Conservation (phyloP, 257 asterid species). For the Capsicum chinense region DNA sequence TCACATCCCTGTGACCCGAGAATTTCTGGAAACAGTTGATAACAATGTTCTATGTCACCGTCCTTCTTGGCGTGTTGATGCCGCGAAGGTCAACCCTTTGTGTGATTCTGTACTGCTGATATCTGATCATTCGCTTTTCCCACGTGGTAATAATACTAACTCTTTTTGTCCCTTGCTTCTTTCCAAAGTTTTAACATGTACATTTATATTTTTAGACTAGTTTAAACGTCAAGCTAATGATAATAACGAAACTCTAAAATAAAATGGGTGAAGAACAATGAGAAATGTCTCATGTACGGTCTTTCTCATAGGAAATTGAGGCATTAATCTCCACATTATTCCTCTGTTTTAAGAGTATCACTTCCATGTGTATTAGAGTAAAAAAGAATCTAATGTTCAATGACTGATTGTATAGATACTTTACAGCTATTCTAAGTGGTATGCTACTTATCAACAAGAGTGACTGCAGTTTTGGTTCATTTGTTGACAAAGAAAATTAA, state of each 20-base stretch:
- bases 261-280: neutral
- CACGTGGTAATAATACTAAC: conserved; percentile 54
- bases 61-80: conserved; percentile 88
- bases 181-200: neutral
- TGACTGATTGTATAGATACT: neutral
- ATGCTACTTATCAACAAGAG: neutral
- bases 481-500: neutral
- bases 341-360: conserved; percentile 16
- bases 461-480: neutral
- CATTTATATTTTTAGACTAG: conserved; percentile 4
- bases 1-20: conserved; percentile 66
- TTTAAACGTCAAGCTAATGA: neutral
- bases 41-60: conserved; percentile 71
- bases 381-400: conserved; percentile 36
- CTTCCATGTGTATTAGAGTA: conserved; percentile 24
- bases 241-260: neutral
- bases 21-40: conserved; percentile 89
- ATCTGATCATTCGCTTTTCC: conserved; percentile 88
- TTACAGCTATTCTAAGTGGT: neutral
- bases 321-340: neutral
- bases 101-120: conserved; percentile 80
- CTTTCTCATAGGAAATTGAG: neutral
- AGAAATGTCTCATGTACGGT: neutral
- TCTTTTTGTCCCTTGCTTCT: neutral
- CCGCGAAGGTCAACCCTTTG: conserved; percentile 71